Conservation (phyloP, 805 yeast genomes). For the Hyphopichia homilentoma region DNA sequence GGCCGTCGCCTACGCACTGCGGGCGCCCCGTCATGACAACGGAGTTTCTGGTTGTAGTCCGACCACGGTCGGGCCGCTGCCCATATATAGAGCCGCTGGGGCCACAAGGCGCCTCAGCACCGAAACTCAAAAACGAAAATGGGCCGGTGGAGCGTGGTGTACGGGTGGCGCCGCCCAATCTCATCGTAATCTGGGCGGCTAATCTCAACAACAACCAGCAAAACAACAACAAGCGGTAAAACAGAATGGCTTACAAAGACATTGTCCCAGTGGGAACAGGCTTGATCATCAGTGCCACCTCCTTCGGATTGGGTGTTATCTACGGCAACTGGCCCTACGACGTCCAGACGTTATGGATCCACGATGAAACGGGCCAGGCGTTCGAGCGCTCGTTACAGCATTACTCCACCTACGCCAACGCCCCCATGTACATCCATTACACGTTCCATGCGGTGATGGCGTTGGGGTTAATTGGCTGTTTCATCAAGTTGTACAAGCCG, state of each 20-base stretch:
- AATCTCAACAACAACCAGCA: too few species aligned
- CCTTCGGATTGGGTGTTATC: constrained; percentile 77
- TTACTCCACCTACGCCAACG: constrained; percentile 67
- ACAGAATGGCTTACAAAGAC: constrained; percentile 33
- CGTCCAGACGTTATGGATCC: constrained; percentile 64
- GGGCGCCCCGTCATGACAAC: too few species aligned
- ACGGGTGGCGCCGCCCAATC: too few species aligned
- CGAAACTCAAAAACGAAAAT: too few species aligned
- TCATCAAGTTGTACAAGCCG: constrained; percentile 84
- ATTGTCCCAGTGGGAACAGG: constrained; percentile 43
- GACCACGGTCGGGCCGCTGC: too few species aligned
- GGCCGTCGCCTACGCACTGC: too few species aligned
- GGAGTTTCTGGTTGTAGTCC: too few species aligned
- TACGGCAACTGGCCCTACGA: constrained; percentile 83
- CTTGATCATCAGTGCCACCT: constrained; percentile 49
- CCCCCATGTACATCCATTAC: constrained; percentile 57
- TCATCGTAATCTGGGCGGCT: too few species aligned
- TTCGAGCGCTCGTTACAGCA: constrained; percentile 65
- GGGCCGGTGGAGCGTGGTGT: too few species aligned
- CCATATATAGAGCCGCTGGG: too few species aligned
- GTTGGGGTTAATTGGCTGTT: constrained; percentile 68
- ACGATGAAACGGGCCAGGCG: constrained; percentile 43
- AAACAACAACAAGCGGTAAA: too few species aligned
- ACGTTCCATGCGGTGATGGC: constrained; percentile 58
- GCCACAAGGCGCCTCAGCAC: too few species aligned